These are phyloP conservation scores for Tricharina praecox DNA, from an alignment of 495 filamentous ascomycete genomes.

Conservation along the genomic window DNA sequence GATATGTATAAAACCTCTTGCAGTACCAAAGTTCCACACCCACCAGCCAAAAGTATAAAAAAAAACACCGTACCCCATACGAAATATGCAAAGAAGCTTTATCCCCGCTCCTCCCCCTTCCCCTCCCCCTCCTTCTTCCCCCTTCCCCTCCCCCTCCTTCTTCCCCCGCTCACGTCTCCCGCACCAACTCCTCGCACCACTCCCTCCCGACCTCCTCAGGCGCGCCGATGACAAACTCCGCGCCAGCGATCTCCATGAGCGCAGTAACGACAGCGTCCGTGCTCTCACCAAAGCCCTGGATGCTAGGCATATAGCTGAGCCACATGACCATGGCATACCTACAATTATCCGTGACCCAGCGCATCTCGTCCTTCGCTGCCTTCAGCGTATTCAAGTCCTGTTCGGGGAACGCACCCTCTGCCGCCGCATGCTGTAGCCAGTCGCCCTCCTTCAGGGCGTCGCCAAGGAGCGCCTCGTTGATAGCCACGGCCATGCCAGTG, in stretches of 20 bases:
- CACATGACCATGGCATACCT: conserved; percentile 3
- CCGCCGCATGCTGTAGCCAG: background rate
- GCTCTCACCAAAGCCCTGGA: background rate
- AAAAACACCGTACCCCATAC: too few species aligned
- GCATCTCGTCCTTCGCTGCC: background rate
- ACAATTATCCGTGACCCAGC: background rate
- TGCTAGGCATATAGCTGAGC: background rate
- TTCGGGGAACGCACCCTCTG: background rate
- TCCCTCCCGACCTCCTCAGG: conserved; percentile 3
- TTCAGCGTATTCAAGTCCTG: background rate
- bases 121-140: too few species aligned
- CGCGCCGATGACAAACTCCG: background rate
- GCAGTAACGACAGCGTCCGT: background rate
- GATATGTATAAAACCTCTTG: too few species aligned
- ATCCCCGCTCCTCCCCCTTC: too few species aligned
- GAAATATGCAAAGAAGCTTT: too few species aligned
- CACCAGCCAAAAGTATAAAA: too few species aligned
- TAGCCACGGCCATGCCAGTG: background rate
- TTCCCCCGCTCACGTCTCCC: too few species aligned
- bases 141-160: too few species aligned
- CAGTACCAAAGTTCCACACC: too few species aligned
- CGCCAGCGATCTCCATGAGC: background rate
- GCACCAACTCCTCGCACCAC: conserved; percentile 7
- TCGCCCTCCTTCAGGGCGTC: background rate
- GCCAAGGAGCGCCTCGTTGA: background rate